Evolutionary conservation across 2,329 filamentous ascomycete species (phyloP).

Genomic region (Alternaria arborescens): DNA sequence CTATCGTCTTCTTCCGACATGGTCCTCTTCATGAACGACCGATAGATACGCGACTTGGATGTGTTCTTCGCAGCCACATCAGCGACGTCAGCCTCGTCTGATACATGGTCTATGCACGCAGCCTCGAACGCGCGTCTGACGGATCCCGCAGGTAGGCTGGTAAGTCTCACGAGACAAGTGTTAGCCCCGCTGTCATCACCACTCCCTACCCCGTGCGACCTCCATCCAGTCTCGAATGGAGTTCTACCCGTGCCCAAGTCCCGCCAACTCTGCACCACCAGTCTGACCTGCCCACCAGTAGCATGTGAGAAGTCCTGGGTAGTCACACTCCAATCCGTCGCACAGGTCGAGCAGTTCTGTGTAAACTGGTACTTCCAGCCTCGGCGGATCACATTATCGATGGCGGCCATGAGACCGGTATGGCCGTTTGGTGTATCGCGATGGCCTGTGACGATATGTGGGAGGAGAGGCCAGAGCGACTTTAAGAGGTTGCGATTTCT

Average conservation of each 20-base stretch:
- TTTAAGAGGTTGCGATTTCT: constrained; percentile 18
- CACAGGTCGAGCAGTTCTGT: constrained; percentile 35
- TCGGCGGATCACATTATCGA: constrained; percentile 31
- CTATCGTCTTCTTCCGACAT: neutral
- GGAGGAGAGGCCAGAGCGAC: constrained; percentile 32
- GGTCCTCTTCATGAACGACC: constrained; percentile 19
- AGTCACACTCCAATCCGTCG: constrained; percentile 38
- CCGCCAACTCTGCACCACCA: constrained; percentile 36
- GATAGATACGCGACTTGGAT: constrained; percentile 13
- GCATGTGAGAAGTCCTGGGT: constrained; percentile 10
- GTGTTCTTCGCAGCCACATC: neutral
- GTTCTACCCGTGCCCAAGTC: constrained; percentile 34
- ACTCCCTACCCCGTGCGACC: constrained; percentile 36
- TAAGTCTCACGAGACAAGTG: constrained; percentile 14
- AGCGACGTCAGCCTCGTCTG: neutral
- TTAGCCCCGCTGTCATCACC: neutral
- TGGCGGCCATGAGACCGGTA: constrained; percentile 26
- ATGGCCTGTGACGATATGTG: constrained; percentile 38
- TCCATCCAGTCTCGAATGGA: constrained; percentile 40
- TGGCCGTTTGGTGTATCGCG: constrained; percentile 35
- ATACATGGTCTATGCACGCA: neutral
- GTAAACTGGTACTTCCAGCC: constrained; percentile 27
- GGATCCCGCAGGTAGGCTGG: constrained; percentile 20
- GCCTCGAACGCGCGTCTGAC: constrained; percentile 33
- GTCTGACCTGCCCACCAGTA: constrained; percentile 20